A percentile compares a stretch with the other conserved stretches of the same genome.
Conservation (phyloP, 768 basidiomycete genomes). For the Collybiopsis confluens region DNA sequence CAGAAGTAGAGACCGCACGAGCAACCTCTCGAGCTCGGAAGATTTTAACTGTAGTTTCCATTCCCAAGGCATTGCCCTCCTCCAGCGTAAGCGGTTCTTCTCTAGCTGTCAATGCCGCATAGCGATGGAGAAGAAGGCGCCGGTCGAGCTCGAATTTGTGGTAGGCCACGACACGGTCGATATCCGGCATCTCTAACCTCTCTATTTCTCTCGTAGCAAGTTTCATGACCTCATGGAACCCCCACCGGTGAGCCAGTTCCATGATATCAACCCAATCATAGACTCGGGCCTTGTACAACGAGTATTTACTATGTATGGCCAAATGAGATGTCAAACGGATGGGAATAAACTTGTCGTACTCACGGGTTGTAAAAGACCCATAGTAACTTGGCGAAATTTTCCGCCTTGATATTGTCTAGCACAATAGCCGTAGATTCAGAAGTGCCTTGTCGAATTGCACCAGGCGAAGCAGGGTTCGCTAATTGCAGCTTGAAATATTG, state of each 20-base stretch:
- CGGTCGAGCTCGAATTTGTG: conserved; percentile 45
- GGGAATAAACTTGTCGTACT: conserved; percentile 11
- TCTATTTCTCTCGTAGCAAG: conserved; percentile 60
- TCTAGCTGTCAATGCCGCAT: conserved; percentile 48
- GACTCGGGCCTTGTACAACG: conserved; percentile 45
- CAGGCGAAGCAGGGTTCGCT: conserved; percentile 25
- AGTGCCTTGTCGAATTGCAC: conserved; percentile 27
- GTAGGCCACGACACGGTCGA: conserved; percentile 55
- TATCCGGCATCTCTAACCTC: conserved; percentile 37
- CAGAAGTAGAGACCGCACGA: conserved; percentile 21
- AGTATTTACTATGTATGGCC: conserved; percentile 42
- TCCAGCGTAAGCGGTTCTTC: conserved; percentile 45
- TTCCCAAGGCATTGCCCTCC: conserved; percentile 53
- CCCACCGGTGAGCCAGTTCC: conserved; percentile 52
- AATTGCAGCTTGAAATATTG: conserved; percentile 36
- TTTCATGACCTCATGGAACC: conserved; percentile 49
- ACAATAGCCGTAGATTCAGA: conserved; percentile 40
- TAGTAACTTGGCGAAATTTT: conserved; percentile 41
- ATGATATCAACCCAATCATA: conserved; percentile 58
- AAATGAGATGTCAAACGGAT: background rate
- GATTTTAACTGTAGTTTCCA: conserved; percentile 46
- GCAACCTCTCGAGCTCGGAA: conserved; percentile 47
- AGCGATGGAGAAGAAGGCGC: conserved; percentile 49
- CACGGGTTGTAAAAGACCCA: conserved; percentile 58
- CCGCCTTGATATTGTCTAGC: conserved; percentile 33